These are phyloP conservation scores for Claviceps quebecensis DNA, from an alignment of 2,329 filamentous ascomycete genomes.

Conservation along the genomic window DNA sequence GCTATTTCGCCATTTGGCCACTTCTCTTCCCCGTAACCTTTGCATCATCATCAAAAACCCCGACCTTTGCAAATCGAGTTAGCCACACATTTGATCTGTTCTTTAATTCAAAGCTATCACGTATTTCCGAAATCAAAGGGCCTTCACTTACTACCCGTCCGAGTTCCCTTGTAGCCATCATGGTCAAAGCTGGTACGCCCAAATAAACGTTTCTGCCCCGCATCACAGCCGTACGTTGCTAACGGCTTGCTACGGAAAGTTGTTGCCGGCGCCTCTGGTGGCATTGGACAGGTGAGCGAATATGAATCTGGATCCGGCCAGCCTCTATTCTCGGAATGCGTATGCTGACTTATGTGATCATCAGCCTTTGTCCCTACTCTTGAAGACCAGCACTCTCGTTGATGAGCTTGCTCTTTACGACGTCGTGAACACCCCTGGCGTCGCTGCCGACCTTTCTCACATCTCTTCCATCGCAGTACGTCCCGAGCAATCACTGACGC, in stretches of 20 bases:
- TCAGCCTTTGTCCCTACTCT: slow-evolving; percentile 86
- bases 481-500: slow-evolving; percentile 3
- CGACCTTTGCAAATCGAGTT: neutral
- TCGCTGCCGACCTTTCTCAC: slow-evolving; percentile 91
- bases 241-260: slow-evolving; percentile 25
- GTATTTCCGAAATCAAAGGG: neutral
- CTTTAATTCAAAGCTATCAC: neutral
- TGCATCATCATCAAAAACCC: neutral
- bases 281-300: slow-evolving; percentile 79
- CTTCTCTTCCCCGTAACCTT: neutral
- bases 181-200: slow-evolving; percentile 48
- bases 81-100: neutral
- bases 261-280: slow-evolving; percentile 92
- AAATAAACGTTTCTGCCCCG: slow-evolving; percentile 12
- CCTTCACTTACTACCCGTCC: neutral
- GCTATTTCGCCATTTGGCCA: neutral
- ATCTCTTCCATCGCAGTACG: slow-evolving; percentile 77
- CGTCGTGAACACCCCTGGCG: slow-evolving; percentile 97
- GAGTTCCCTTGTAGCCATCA: slow-evolving; percentile 18
- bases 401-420: slow-evolving; percentile 95
- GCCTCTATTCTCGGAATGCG: neutral
- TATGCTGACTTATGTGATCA: slow-evolving; percentile 12
- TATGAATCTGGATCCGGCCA: neutral
- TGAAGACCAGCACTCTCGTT: slow-evolving; percentile 80
- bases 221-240: slow-evolving; percentile 8